Base-by-base conservation (phyloP, 148 eudicot species). In the Cornus controversa region DNA sequence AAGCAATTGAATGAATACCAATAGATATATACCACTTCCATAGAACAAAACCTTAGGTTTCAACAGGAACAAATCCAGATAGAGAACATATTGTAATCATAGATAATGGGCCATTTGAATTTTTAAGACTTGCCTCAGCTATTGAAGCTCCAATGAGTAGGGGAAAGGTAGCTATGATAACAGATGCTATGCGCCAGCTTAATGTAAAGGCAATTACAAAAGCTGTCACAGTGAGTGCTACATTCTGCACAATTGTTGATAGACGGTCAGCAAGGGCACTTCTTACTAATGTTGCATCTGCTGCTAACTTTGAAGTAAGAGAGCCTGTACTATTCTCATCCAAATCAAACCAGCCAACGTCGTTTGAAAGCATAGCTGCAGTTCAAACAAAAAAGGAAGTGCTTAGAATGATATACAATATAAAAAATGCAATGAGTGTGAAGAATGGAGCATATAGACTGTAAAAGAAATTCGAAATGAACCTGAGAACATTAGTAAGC, bases 401-500 rank as follows among this genome's bases (percentile, higher is more conserved):
- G n/a, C 24, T 53, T 1, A 47, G 36, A 15, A 23, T 8, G 18
- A 53, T 26, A 28, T 65, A 40, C 24, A 2, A 40, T 27, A 23
- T 57, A 27, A 25, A 15, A 47, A 37, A 72, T 60, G 54, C 23
- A 57, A 50, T 13, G 20, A n/a, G 66, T 69, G 24, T 6, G 58
- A 64, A 20, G 20, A 63, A 72, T 18, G 3, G 16, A 63, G 4
- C 3, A 62, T 6, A 4, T 5, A 37, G 20, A 53, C 18, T 22
- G 70, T 67, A 24, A 31, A 14, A 70, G 68, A 62, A 70, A 57
- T 47, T 45, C n/a, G 75, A 73, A 72, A 72, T 75, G 69, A 74
- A 92, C 97, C 97, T 89, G 92, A 85, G 83, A 92, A 90, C 97
- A 90, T 92, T 6, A 70, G 27, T 47, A 79, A n/a, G 34, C 92